A percentile compares a stretch with the other conserved stretches of the same genome.
Evolutionary conservation across 129 eudicot species (phyloP).

Genomic region (Apium graveolens): DNA sequence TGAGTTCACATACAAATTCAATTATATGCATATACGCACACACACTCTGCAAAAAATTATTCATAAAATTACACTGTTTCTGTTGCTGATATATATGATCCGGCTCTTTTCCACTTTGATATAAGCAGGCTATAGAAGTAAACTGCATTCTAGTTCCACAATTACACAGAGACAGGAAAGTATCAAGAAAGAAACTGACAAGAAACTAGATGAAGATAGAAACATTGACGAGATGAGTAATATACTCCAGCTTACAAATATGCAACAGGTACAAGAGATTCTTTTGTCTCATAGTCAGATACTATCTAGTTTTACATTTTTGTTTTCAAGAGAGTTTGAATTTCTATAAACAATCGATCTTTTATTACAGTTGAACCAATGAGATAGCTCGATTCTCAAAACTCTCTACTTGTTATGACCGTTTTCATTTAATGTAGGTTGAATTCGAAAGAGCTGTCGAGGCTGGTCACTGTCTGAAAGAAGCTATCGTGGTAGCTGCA

Average conservation of each 20-base stretch:
- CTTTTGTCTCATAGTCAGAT: neutral
- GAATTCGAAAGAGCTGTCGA: slow-evolving; percentile 34
- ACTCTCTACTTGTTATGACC: neutral
- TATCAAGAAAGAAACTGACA: slow-evolving; percentile 17
- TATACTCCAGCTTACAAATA: slow-evolving; percentile 12
- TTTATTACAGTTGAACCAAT: neutral
- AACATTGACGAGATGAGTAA: slow-evolving; percentile 15
- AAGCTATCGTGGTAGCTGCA: slow-evolving; percentile 31
- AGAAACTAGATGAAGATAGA: slow-evolving; percentile 18
- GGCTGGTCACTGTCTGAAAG: slow-evolving; percentile 33
- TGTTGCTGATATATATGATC: neutral
- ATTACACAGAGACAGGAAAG: slow-evolving; percentile 21
- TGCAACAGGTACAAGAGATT: slow-evolving; percentile 16
- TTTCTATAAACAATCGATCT: no score
- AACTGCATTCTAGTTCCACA: slow-evolving; percentile 30
- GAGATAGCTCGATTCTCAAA: neutral
- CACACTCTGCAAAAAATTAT: neutral
- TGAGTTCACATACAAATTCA: neutral
- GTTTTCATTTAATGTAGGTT: slow-evolving; percentile 21
- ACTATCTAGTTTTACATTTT: neutral
- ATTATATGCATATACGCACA: neutral
- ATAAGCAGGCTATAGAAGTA: slow-evolving; percentile 10
- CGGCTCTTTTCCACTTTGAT: neutral
- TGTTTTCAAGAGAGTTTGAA: neutral
- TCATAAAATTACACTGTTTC: neutral